Evolutionary conservation across 495 filamentous ascomycete genomes (phyloP), one percentile per base, ranked within the genome.

Genomic region (Xylaria nigripes): DNA sequence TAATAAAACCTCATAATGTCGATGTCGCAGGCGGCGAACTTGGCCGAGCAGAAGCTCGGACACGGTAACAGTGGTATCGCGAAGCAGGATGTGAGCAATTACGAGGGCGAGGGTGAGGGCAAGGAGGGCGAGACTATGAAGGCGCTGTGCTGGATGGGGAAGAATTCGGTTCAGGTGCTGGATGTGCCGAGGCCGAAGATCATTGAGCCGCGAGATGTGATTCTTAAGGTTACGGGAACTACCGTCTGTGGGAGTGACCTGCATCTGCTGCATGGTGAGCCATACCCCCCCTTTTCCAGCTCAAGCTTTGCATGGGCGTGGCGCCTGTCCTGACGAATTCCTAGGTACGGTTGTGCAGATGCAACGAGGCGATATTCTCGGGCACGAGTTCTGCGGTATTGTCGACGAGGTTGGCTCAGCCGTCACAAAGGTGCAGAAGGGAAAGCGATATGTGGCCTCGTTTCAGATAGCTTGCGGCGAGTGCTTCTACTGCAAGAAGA

Each of bases 191-290:
- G 84, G 59, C 88, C 90, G 1, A 76, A 70, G 48, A 77, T 94
- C 53, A 68, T 88, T 38, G 87, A 95, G 57, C 74, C 80, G 30
- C 69, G 72, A 29, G 91, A 96, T 65, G 89, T 90, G 13, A 87
- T 96, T 57, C 72, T 94, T 45, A 89, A 83, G 55, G 81, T 96
- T 22, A 95, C 91, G 0, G 89, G 89, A 1, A 84, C 76, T 53
- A 95, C 89, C 0, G 83, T 96, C 51, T 96, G 91, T 70, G 90
- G 90, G 3, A 86, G 80, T 51, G 91, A 96, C 58, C 73, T 95
- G 8, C 91, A 95, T 61, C 71, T 95, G 21, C 79, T 86, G 29
- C 89, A 95, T 61, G 83, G 80, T 69, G 56, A 42, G 58, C 15
- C 6, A n/a, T n/a, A n/a, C n/a, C n/a, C n/a, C n/a, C n/a, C n/a